These are phyloP conservation scores for Aleurites moluccanus DNA, from an alignment of 441 rosid genomes.

Conservation along the genomic window DNA sequence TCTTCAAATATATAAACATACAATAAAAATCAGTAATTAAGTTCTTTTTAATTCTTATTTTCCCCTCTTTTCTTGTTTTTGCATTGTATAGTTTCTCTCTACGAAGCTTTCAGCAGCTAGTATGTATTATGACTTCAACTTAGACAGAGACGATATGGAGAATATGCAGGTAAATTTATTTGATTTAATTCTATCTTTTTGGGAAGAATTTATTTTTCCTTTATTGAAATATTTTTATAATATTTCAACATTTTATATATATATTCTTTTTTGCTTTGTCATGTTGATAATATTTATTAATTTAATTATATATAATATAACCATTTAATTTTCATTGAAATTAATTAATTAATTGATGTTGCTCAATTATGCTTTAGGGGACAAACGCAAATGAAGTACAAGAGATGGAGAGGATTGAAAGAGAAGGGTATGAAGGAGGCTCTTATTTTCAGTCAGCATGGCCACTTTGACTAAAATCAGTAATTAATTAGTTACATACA, in stretches of 20 bases:
- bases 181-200: background rate
- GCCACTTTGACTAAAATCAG: conserved; percentile 23
- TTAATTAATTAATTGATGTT: background rate
- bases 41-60: background rate
- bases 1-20: background rate
- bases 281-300: background rate
- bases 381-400: conserved; percentile 30
- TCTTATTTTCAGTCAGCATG: conserved; percentile 25
- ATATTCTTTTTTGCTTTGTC: background rate
- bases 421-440: conserved; percentile 32
- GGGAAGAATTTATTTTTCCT: background rate
- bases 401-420: conserved; percentile 29
- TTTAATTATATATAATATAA: too few relatives aligned
- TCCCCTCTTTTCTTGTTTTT: background rate
- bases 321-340: background rate
- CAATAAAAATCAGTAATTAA: background rate
- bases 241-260: background rate
- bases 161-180: conserved; percentile 32
- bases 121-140: conserved; percentile 42
- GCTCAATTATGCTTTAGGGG: conserved; percentile 23
- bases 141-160: conserved; percentile 37
- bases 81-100: conserved; percentile 49
- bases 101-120: conserved; percentile 72
- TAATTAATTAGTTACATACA: background rate
- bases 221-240: background rate